Base-by-base conservation (phyloP, 805 yeast species). In the Ogataea pignaliae region DNA sequence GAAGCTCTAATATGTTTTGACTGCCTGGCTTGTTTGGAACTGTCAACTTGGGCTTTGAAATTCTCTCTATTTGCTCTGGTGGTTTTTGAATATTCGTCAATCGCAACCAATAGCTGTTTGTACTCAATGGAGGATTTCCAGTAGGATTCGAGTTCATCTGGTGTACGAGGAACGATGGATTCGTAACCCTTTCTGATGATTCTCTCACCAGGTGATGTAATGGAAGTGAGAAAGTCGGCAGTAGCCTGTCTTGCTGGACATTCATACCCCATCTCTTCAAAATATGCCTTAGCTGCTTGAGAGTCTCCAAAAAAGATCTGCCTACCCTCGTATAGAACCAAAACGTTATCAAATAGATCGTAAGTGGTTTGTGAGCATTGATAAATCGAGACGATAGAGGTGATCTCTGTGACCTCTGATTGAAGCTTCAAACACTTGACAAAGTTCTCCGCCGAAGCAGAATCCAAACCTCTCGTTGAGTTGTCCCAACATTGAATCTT, bases 401-500 rank as follows among this genome's bases (percentile, higher is more conserved):
- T 72, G 5, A 71, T 66, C 10, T 68, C 68, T 43, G 66, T 54
- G 16, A 72, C 55, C n/a, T 61, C 54, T 9, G 83, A 75, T 1
- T 78, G 68, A 2, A 75, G 64, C 56, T 75, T 77, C 49, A 79
- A 65, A 35, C 80, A 78, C 47, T 72, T 64, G 45, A 76, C 69
- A 50, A 79, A 79, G 53, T 78, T 82, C 54, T 75, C 64, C 12
- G 85, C 85, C 42, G 83, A 77, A 15, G 84, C 82, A 11, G 85
- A 65, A 63, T 79, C 85, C 53, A 79, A 71, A 55, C 85, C 85
- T 64, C 85, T 72, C 36, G 85, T 79, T 11, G 83, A 72, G 53
- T 79, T 79, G 65, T 79, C 81, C 80, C 81, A 75, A 57, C 77
- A 72, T 51, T 75, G 79, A 28, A 76, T 16, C 28, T 50, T 55